phyloP scores from a whole-genome alignment of 2,329 filamentous ascomycete species.

The Exserohilum rostratum region DNA sequence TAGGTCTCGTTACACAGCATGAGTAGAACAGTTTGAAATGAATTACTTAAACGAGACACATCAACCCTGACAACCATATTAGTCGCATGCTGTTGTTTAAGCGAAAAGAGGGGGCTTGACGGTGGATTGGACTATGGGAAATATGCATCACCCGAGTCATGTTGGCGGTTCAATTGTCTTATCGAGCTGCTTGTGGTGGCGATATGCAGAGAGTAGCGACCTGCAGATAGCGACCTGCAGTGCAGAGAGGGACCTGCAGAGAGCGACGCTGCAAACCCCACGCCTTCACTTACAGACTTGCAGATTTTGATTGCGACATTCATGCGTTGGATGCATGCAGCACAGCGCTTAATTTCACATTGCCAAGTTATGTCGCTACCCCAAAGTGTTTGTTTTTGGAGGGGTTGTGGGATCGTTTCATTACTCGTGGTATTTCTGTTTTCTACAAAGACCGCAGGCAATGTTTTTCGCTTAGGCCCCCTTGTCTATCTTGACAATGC shows the following conservation, averaged over 20 bases:
- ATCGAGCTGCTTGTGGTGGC: neutral
- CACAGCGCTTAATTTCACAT: too few relatives aligned
- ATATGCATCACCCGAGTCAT: too few relatives aligned
- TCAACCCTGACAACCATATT: too few relatives aligned
- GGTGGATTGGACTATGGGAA: too few relatives aligned
- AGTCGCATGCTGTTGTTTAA: too few relatives aligned
- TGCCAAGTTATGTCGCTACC: neutral
- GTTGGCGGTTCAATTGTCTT: too few relatives aligned
- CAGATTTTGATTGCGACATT: constrained; percentile 11
- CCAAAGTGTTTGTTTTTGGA: neutral
- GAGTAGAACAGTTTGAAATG: too few relatives aligned
- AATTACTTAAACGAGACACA: too few relatives aligned
- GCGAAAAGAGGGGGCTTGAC: too few relatives aligned
- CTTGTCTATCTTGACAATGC: constrained; percentile 54
- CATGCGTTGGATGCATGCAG: constrained; percentile 17
- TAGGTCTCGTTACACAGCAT: too few relatives aligned
- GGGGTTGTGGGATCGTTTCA: constrained; percentile 16
- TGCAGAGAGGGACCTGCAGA: constrained; percentile 1
- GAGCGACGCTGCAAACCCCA: neutral
- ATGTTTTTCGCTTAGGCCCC: neutral
- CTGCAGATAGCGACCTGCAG: too few relatives aligned
- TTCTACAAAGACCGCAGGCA: neutral
- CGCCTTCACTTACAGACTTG: constrained; percentile 5
- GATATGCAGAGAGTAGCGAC: constrained; percentile 1
- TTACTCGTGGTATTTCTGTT: constrained; percentile 21